phyloP scores from a whole-genome alignment of 2,329 filamentous ascomycete species.

The Fusarium sp. region DNA sequence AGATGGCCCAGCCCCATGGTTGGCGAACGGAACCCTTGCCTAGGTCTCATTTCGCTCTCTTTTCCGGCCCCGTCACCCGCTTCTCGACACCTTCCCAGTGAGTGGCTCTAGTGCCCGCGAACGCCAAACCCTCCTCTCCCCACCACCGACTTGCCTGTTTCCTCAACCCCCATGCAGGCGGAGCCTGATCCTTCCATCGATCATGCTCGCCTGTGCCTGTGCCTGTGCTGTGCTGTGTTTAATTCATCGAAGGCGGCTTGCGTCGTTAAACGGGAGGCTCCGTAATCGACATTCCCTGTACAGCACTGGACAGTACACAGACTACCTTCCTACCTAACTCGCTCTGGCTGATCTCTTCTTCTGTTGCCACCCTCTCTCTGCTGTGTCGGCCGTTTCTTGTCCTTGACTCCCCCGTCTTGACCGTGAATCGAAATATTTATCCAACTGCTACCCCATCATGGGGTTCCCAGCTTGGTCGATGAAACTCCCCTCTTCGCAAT shows the following conservation, averaged over 20 bases:
- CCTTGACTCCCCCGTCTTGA: conserved; percentile 28
- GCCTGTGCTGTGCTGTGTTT: conserved; percentile 20
- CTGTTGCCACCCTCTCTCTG: conserved; percentile 38
- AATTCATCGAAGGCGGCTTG: conserved; percentile 42
- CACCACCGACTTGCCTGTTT: conserved; percentile 40
- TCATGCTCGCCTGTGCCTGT: conserved; percentile 32
- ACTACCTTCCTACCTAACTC: not conserved
- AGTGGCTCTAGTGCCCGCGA: conserved; percentile 37
- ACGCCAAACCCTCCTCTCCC: conserved; percentile 39
- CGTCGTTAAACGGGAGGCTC: conserved; percentile 38
- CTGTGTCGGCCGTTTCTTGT: conserved; percentile 21
- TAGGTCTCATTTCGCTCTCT: conserved; percentile 45
- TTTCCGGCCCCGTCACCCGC: conserved; percentile 45
- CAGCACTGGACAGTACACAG: conserved; percentile 2
- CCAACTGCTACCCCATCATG: conserved; percentile 35
- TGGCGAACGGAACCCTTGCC: conserved; percentile 42
- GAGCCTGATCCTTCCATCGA: conserved; percentile 47
- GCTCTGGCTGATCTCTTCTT: conserved; percentile 24
- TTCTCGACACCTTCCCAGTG: conserved; percentile 44
- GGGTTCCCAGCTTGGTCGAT: conserved; percentile 34
- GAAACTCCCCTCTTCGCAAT: conserved; percentile 36
- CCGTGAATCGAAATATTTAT: conserved; percentile 36
- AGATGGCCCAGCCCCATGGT: conserved; percentile 44
- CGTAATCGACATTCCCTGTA: conserved; percentile 38
- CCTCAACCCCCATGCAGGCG: conserved; percentile 37